Evolutionary conservation across 306 rosid species (phyloP), one percentile per base, ranked within the genome.

Genomic region (Cicer judaicum): DNA sequence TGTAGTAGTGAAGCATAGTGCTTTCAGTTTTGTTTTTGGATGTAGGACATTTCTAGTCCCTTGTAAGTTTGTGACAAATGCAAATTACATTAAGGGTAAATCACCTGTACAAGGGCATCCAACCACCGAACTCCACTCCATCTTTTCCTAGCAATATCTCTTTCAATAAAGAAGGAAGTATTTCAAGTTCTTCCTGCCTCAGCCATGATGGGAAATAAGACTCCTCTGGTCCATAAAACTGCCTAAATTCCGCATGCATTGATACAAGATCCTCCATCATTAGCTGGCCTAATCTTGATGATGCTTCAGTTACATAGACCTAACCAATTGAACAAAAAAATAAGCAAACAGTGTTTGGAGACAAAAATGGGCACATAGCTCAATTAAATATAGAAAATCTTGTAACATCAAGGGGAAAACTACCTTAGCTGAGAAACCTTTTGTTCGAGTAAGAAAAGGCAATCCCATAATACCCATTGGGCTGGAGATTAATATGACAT

Each of bases 401-500:
- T 66, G 16, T n/a, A 75, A 44, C 57, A 44, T 13, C 40, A 56
- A 47, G 10, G 7, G 53, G 19, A 77, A 59, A 61, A 49, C 62
- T 68, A 93, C 95, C 98, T 90, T 85, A 73, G 97, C 91, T 18
- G 91, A 87, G 82, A 90, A 93, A 65, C 89, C 95, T 75, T 90
- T 89, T 71, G 11, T 73, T 80, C 84, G 86, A 68, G 95, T 86
- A 75, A 93, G 89, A 84, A 85, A 90, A 10, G 98, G 96, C 36
- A 93, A 79, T 56, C 96, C 96, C 70, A 93, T 78, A 80, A 93
- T 85, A 74, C 97, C 95, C 95, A 91, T 93, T n/a, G 95, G 95
- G 73, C 89, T 90, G 3, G 98, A 87, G 74, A 90, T 89, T 83
- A 90, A 85, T 44, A 93, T 68, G 44, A 88, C 79, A 88, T 93